Evolutionary conservation across 2,329 filamentous ascomycete genomes (phyloP), one percentile per base, ranked within the genome.

Genomic region (Balansia obtecta): DNA sequence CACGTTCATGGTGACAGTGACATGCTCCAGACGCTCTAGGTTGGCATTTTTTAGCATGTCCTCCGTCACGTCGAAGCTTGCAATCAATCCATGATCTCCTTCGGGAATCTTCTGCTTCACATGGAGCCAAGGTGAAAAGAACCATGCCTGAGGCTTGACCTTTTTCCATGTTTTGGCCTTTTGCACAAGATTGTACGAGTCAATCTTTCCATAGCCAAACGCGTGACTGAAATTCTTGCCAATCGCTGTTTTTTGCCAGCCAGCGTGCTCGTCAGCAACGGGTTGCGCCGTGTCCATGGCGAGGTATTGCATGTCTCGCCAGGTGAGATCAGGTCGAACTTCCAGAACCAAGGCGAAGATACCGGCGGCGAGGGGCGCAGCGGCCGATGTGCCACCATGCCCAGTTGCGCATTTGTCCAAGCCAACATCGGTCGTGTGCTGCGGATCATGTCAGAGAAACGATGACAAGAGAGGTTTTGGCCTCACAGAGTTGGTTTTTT

Each of bases 1-100:
- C 22, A 96, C 77, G 61, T 98, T 98, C 90, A 98, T 98, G 2
- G 91, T 97, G 37, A 98, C 80, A 0, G 91, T 97, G 37, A 98
- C 87, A 68, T 98, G 93, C 71, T 98, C 93, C 27, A 98, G 63
- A 15, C 86, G 82, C 60, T 83, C 88, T 13, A 98, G 65, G 63
- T 98, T 98, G 57, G 88, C 88, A 20, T 81, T 68, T 61, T 84
- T 80, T 51, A 97, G 71, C 80, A 90, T 88, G 18, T 89, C 81
- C 49, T 80, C 68, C 0, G 88, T 96, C 39, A 98, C 81, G 46
- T 89, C 82, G 58, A 95, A 90, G n/a, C 72, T 76, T 48, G 86
- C 88, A 2, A 83, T 77, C 39, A 98, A 69, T 0, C 93, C 93
- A 50, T 86, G 68, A 22, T 86, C 73, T 46, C 90, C 93, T 67